Base-by-base conservation (phyloP, 208 protist genomes). In the Lotmaria passim region DNA sequence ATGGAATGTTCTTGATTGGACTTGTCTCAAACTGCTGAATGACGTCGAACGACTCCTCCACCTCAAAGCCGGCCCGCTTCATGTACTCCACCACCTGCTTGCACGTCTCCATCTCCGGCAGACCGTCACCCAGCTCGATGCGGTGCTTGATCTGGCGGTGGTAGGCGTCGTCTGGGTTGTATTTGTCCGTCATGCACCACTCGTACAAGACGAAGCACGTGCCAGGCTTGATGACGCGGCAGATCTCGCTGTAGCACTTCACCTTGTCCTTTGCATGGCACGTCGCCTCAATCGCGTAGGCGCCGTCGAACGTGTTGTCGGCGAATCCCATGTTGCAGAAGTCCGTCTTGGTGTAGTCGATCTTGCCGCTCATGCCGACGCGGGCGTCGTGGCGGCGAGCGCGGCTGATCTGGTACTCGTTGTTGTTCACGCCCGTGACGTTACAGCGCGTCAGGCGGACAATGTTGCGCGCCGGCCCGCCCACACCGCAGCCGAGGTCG, bases 351-450 rank as follows among this genome's bases (percentile, higher is more conserved):
- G 87, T 56, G 84, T 95, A 98, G 60, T 81, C 76, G 75, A 94
- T 91, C 24, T 89, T 73, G 39, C 86, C 67, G 23, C 76, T 83
- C 81, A 97, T 86, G 8, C 88, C 93, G 17, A 75, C 56, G 51
- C 69, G 26, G 4, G 81, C 77, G 78, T 90, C 93, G 55, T 96
- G 86, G 41, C 78, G 73, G 64, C 92, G 94, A 30, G 81, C 96
- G 43, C 91, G 84, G 52, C 73, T 68, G 50, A 99, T 96, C 85
- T 99, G 98, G 83, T 99, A 98, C 60, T 95, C 94, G 83, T 99
- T 99, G 85, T 98, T 98, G 85, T 98, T 99, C n/a, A 99, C 67
- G 31, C 98, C 98, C 15, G 85, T 96, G 46, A 99, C 85, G 58
- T 97, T 81, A 67, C 94, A 98, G 59, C 88, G 90, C 15, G 95